A percentile compares a stretch with the other conserved stretches of the same genome.
Conservation (phyloP, 495 filamentous ascomycete genomes). For the Penicillium steckii region DNA sequence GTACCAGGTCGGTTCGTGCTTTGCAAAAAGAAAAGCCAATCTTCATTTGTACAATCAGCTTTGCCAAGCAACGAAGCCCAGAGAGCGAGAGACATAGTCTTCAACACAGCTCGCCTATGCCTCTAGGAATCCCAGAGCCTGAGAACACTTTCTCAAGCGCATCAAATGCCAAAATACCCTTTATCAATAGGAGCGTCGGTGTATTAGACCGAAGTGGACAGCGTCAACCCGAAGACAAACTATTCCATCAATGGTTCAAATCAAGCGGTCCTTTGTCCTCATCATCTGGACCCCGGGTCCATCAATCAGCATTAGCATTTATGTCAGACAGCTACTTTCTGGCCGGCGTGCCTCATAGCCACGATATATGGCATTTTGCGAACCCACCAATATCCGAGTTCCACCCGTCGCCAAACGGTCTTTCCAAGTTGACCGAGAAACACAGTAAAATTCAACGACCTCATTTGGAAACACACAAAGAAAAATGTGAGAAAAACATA, state of each 20-base stretch:
- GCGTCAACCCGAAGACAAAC: neutral
- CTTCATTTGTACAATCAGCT: neutral
- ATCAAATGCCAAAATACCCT: neutral
- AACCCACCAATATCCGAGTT: slow-evolving; percentile 7
- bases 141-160: neutral
- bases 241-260: neutral
- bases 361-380: slow-evolving; percentile 5
- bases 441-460: slow-evolving; percentile 7
- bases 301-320: slow-evolving; percentile 79
- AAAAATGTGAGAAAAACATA: neutral
- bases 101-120: neutral
- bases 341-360: slow-evolving; percentile 43
- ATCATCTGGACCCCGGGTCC: slow-evolving; percentile 42
- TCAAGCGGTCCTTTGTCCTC: neutral
- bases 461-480: slow-evolving; percentile 5
- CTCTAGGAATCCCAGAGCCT: neutral
- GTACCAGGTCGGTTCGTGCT: slow-evolving; percentile 81
- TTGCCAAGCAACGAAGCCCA: neutral
- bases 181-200: neutral
- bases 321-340: slow-evolving; percentile 77
- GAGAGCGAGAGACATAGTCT: neutral
- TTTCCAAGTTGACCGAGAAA: neutral
- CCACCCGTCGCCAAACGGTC: neutral
- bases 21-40: slow-evolving; percentile 48
- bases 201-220: neutral